Conservation (phyloP, 2,329 filamentous ascomycete species). For the Lachnellula cervina region DNA sequence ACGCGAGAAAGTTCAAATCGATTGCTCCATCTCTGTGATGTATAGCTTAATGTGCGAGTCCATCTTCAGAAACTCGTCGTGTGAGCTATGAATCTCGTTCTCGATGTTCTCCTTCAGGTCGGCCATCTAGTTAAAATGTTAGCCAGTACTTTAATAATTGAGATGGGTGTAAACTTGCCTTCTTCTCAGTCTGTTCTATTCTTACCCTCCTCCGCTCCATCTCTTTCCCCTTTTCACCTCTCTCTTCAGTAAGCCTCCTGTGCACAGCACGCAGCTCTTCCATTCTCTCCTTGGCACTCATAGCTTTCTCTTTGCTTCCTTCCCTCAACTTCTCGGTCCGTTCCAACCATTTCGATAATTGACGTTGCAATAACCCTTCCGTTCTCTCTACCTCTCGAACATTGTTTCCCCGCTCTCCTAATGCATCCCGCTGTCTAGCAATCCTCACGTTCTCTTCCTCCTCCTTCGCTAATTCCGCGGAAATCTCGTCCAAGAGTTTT, state of each 20-base stretch:
- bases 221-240: constrained; percentile 79
- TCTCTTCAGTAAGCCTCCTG: constrained; percentile 75
- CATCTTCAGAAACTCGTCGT: constrained; percentile 96
- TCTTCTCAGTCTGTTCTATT: constrained; percentile 98
- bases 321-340: constrained; percentile 79
- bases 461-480: constrained; percentile 79
- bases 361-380: constrained; percentile 76
- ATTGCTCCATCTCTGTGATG: constrained; percentile 98
- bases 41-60: constrained; percentile 96
- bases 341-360: constrained; percentile 80
- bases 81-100: constrained; percentile 81
- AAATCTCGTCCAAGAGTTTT: constrained; percentile 83
- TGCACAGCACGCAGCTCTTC: constrained; percentile 80
- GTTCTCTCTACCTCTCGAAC: constrained; percentile 88
- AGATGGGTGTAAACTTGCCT: constrained; percentile 52
- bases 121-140: constrained; percentile 64
- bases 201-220: constrained; percentile 89
- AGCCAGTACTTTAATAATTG: constrained; percentile 20
- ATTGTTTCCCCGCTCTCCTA: constrained; percentile 83
- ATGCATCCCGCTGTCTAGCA: constrained; percentile 74
- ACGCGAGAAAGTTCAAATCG: constrained; percentile 41
- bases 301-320: constrained; percentile 75
- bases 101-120: constrained; percentile 98
- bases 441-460: constrained; percentile 84
- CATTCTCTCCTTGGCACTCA: constrained; percentile 81